Base-by-base conservation (phyloP, 495 filamentous ascomycete species). In the Daldinia concentrica region DNA sequence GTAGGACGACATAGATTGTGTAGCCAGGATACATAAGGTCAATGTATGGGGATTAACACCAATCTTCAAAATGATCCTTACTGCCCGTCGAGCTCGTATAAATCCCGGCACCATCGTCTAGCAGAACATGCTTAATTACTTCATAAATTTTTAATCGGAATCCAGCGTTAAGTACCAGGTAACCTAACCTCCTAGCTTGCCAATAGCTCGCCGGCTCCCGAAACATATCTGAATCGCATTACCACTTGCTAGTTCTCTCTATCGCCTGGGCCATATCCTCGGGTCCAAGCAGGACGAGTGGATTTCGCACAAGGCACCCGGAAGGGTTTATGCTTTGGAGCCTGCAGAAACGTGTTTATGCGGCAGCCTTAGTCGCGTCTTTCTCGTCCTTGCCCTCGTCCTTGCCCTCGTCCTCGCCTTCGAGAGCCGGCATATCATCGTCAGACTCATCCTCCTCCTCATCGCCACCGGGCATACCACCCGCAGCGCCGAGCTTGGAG, bases 401-500 rank as follows among this genome's bases (percentile, higher is more conserved):
- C 69, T 85, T 87, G 58, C 83, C 84, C 56, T 85, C 78, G 6
- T 82, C 79, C 17, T 76, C 72, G 50, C 84, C 79, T 79, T 84
- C 81, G n/a, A 79, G 73, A 55, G 73, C 66, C n/a, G 73, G 78
- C 73, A 79, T 78, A 30, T 80, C 81, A 34, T 82, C 81, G 4
- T 77, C 78, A 51, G 75, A 66, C 0, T 79, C 88, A 17, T 86
- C 85, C 1, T 90, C 89, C 0, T 89, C 90, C 1, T 86, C 90
- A 19, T 85, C 90, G 17, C 77, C 86, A 57, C 79, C 86, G 19
- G 74, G 88, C 41, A 81, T 87, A 29, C 85, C 88, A 29, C 85
- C 88, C 65, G 80, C 83, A 41, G 83, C 86, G 39, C 91, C 94
- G 69, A 97, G 91, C 85, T 97, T 97, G 75, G 92, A 95, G 90